Conservation (phyloP, 108 stramenopile species). For the Cyclotella choctawhatcheeana region DNA sequence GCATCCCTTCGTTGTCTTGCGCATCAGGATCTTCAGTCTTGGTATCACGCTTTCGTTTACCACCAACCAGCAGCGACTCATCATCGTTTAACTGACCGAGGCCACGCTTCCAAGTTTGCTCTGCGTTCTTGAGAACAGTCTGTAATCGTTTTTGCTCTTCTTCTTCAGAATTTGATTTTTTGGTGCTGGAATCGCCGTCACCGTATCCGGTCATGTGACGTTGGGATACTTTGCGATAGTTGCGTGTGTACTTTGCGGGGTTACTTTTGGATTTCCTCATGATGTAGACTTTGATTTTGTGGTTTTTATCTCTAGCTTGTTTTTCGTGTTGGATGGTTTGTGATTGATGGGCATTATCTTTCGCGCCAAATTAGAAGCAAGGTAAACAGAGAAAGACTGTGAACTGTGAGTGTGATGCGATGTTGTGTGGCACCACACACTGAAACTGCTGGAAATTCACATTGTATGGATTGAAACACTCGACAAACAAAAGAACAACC, state of each 20-base stretch:
- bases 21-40: not conserved
- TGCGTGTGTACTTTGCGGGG: constrained; percentile 82
- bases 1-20: constrained; percentile 29
- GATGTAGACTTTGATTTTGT: constrained; percentile 1
- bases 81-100: constrained; percentile 11
- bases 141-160: constrained; percentile 66
- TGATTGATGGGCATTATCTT: no score
- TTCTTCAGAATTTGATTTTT: constrained; percentile 47
- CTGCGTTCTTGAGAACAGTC: constrained; percentile 58
- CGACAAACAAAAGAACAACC: no score
- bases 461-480: no score
- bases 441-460: no score
- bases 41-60: constrained; percentile 19
- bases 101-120: constrained; percentile 57
- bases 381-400: no score
- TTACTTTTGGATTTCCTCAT: constrained; percentile 88
- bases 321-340: not conserved
- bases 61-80: constrained; percentile 17
- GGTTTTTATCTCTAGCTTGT: not conserved
- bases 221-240: constrained; percentile 89
- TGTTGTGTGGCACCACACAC: no score
- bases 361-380: no score
- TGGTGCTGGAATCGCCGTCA: constrained; percentile 4
- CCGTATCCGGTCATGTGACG: constrained; percentile 83
- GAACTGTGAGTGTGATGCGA: no score